Percentiles rank a stretch among this genome's conserved stretches.
phyloP scores from a whole-genome alignment of 192 early-diverging fungal species.

The Cetraspora pellucida region DNA sequence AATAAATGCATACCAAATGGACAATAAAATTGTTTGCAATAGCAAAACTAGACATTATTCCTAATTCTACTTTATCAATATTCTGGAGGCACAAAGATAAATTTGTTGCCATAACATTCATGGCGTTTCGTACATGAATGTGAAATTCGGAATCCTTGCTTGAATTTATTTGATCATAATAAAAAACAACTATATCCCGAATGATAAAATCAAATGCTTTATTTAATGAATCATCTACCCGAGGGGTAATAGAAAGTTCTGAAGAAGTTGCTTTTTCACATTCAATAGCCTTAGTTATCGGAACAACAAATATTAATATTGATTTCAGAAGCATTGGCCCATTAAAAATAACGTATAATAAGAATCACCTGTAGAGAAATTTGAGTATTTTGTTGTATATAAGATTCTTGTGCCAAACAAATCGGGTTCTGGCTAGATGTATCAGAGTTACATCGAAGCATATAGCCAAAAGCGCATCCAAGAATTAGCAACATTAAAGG shows the following conservation, averaged over 20 bases:
- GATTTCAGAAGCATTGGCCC: not conserved
- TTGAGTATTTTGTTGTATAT: not conserved
- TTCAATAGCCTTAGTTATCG: not conserved
- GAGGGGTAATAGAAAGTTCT: conserved; percentile 1
- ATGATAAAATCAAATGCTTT: conserved; percentile 19
- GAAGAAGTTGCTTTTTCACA: not conserved
- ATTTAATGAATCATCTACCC: not conserved
- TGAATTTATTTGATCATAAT: conserved; percentile 20
- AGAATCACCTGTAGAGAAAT: not conserved
- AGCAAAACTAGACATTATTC: conserved; percentile 52
- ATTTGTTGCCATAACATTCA: conserved; percentile 48
- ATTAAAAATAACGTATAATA: not conserved
- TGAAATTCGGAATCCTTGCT: conserved; percentile 5
- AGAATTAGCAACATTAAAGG: not conserved
- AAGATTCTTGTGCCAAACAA: not conserved
- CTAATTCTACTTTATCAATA: conserved; percentile 47
- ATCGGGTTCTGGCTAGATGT: not conserved
- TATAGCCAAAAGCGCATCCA: not conserved
- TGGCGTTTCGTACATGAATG: conserved; percentile 9
- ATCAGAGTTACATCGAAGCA: not conserved
- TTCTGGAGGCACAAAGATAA: conserved; percentile 37
- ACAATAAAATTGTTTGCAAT: conserved; percentile 60
- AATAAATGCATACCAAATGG: conserved; percentile 48
- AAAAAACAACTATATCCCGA: conserved; percentile 17
- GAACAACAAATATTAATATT: not conserved